These are phyloP conservation scores for Penicillium thymicola DNA, from an alignment of 2,329 filamentous ascomycete genomes.

Conservation along the genomic window DNA sequence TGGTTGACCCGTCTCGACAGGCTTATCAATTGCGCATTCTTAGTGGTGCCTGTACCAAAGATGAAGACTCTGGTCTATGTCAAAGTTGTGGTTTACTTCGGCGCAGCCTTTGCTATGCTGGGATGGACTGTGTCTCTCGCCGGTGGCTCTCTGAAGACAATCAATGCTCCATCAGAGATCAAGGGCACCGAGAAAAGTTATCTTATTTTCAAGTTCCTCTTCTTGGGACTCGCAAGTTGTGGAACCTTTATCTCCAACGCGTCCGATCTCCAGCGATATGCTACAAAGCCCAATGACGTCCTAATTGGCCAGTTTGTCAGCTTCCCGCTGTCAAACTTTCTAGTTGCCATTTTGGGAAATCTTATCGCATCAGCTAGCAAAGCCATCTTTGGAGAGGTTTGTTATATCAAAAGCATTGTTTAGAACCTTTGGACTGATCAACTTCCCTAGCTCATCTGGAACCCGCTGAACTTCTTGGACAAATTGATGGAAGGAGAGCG, in stretches of 20 bases:
- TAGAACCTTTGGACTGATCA: neutral
- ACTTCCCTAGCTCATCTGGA: conserved; percentile 32
- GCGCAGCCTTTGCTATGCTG: conserved; percentile 41
- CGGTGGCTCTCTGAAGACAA: conserved; percentile 27
- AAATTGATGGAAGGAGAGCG: conserved; percentile 32
- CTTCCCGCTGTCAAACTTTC: conserved; percentile 41
- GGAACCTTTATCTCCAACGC: conserved; percentile 36
- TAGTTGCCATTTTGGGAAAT: conserved; percentile 42
- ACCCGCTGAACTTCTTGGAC: conserved; percentile 37
- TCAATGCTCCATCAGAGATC: conserved; percentile 28
- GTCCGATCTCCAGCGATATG: conserved; percentile 47
- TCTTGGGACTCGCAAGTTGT: conserved; percentile 28
- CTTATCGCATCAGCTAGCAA: conserved; percentile 35
- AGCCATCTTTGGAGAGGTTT: conserved; percentile 31
- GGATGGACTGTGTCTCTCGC: conserved; percentile 38
- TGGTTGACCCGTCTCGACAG: neutral
- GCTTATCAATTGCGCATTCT: conserved; percentile 40
- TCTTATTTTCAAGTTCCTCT: conserved; percentile 39
- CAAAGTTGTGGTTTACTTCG: conserved; percentile 39
- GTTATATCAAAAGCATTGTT: neutral
- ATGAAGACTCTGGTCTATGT: conserved; percentile 36
- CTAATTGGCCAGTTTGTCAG: conserved; percentile 43
- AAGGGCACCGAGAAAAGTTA: conserved; percentile 36
- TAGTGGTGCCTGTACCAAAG: conserved; percentile 40
- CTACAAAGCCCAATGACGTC: conserved; percentile 40